Evolutionary conservation across 495 filamentous ascomycete genomes (phyloP), one percentile per base, ranked within the genome.

Genomic region (Pyrenula massariospora): DNA sequence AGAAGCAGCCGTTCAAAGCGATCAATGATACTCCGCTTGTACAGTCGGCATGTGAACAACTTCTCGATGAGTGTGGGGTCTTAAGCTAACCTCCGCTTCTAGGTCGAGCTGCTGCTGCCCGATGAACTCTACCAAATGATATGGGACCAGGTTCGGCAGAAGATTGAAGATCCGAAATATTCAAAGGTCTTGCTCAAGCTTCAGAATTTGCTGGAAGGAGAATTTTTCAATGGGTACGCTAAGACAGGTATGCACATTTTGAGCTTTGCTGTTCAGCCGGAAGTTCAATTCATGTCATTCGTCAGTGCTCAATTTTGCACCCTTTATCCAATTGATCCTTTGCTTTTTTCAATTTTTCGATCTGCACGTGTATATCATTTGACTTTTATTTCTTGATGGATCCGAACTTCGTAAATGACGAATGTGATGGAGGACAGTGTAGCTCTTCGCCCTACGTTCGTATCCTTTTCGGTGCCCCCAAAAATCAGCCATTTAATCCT

Each of bases 181-280:
- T 76, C 82, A 49, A 76, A 80, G 50, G 83, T 97, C 5, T 80
- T 84, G 56, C 86, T 96, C 81, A 78, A 84, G 12, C 76, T 95
- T 22, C 76, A 75, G 12, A 79, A 84, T 50, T 64, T 96, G 1
- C 60, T 98, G 3, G 79, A 87, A 48, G 78, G 82, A 3, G 83
- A 85, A 0, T 98, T 98, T 62, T 92, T 95, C 67, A 88, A 83
- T 50, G 73, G 81, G 54, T 92, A 95, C 65, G 86, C 96, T 60
- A 96, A 95, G 66, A 75, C 78, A 61, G 91, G 91, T 94, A 79
- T 15, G 57, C 58, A 2, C 24, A 12, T 12, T 23, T 24, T 52
- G n/a, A n/a, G n/a, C 54, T 25, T 55, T 52, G 3, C 48, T 50
- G 15, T n/a, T n/a, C n/a, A n/a, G n/a, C n/a, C n/a, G n/a, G n/a